A percentile compares a stretch with the other conserved stretches of the same genome.
These are phyloP conservation scores for Amaranthus palmeri DNA, from an alignment of 148 eudicot species.

Conservation along the genomic window DNA sequence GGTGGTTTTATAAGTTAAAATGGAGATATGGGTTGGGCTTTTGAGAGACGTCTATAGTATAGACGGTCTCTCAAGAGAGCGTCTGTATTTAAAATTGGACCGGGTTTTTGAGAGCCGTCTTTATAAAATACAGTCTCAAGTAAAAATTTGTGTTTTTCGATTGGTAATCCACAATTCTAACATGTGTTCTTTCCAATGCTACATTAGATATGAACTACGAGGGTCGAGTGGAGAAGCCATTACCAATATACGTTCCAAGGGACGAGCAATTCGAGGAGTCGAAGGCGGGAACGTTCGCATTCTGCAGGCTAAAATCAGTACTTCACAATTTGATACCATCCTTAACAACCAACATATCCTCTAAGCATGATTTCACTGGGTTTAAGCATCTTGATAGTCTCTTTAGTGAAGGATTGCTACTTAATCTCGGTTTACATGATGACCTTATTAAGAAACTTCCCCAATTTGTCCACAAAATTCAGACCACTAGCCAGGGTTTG, in stretches of 20 bases:
- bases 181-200: background rate
- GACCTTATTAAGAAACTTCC: slow-evolving; percentile 72
- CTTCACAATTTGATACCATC: slow-evolving; percentile 80
- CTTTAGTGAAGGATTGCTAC: slow-evolving; percentile 68
- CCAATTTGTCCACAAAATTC: slow-evolving; percentile 45
- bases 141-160: too few species aligned
- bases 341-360: slow-evolving; percentile 66
- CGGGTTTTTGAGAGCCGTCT: too few species aligned
- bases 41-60: too few species aligned
- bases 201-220: slow-evolving; percentile 51
- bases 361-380: slow-evolving; percentile 75
- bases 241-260: slow-evolving; percentile 80
- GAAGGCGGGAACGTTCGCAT: slow-evolving; percentile 60
- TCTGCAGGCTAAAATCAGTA: slow-evolving; percentile 75
- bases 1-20: too few species aligned
- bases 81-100: too few species aligned
- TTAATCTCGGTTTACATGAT: slow-evolving; percentile 69
- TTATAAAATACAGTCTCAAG: too few species aligned
- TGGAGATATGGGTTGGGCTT: too few species aligned
- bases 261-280: slow-evolving; percentile 93
- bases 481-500: slow-evolving; percentile 55
- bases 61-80: too few species aligned
- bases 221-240: slow-evolving; percentile 89
- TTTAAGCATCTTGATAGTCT: slow-evolving; percentile 80
- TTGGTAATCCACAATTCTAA: too few species aligned